These are phyloP conservation scores for Aspergillus pseudotamarii DNA, from an alignment of 2,329 filamentous ascomycete species.

Conservation along the genomic window DNA sequence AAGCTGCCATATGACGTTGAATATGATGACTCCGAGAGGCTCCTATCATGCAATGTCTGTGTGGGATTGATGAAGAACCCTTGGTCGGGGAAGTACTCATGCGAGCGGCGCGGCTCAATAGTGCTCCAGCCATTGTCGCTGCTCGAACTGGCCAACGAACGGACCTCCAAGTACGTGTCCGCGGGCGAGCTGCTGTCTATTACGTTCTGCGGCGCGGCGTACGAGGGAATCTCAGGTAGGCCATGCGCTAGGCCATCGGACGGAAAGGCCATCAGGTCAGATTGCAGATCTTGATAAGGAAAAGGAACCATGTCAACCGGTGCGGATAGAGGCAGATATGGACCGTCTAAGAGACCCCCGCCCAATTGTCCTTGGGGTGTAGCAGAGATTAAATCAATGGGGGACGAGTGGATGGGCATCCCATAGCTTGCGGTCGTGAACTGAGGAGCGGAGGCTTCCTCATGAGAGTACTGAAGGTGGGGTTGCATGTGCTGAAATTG, in stretches of 20 bases:
- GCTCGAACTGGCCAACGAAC: conserved; percentile 77
- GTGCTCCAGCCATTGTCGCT: conserved; percentile 87
- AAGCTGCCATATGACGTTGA: conserved; percentile 76
- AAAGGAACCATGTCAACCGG: conserved; percentile 66
- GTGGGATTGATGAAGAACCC: conserved; percentile 86
- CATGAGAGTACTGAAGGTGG: conserved; percentile 45
- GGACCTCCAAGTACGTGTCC: conserved; percentile 79
- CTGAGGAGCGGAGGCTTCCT: conserved; percentile 59
- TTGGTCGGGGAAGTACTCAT: conserved; percentile 65
- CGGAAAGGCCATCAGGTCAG: conserved; percentile 63
- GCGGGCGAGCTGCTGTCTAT: conserved; percentile 67
- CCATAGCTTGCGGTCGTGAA: conserved; percentile 61
- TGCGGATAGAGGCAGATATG: conserved; percentile 60
- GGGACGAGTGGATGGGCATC: conserved; percentile 46
- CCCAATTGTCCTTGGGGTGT: conserved; percentile 66
- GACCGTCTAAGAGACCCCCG: conserved; percentile 62
- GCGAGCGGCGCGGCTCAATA: conserved; percentile 74
- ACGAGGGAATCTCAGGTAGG: conserved; percentile 48
- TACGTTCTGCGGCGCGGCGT: conserved; percentile 43
- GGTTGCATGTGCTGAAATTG: conserved; percentile 47
- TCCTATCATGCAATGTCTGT: conserved; percentile 85
- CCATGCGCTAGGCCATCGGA: conserved; percentile 37
- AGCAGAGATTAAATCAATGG: conserved; percentile 56
- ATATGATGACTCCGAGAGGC: conserved; percentile 81
- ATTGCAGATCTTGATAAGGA: conserved; percentile 79